Evolutionary conservation across 495 filamentous ascomycete species (phyloP).

Genomic region (Pseudomonodictys pantanalensis): DNA sequence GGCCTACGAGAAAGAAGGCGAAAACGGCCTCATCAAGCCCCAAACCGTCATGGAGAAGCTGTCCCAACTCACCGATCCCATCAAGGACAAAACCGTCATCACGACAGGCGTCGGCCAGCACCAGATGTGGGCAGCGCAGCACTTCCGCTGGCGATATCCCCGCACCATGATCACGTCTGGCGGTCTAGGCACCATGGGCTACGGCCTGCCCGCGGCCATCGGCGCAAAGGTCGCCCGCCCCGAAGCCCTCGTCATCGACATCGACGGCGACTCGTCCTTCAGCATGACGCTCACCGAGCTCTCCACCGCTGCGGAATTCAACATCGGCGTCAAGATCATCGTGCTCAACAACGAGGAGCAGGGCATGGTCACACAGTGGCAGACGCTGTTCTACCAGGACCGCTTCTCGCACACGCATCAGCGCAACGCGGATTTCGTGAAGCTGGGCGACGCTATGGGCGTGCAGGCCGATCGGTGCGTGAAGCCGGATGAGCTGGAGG

Average conservation of each 20-base stretch:
- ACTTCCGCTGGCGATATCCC: slow-evolving; percentile 85
- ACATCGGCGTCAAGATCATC: slow-evolving; percentile 88
- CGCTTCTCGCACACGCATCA: slow-evolving; percentile 91
- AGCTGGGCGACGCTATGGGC: slow-evolving; percentile 65
- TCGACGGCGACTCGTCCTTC: slow-evolving; percentile 96
- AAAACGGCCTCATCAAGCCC: slow-evolving; percentile 76
- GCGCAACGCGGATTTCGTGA: slow-evolving; percentile 88
- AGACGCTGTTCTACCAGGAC: slow-evolving; percentile 88
- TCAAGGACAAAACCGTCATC: slow-evolving; percentile 79
- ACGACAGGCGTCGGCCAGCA: slow-evolving; percentile 92
- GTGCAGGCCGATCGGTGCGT: slow-evolving; percentile 57
- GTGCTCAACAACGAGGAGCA: slow-evolving; percentile 96
- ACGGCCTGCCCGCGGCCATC: slow-evolving; percentile 85
- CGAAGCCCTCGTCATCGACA: slow-evolving; percentile 83
- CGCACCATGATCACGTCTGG: slow-evolving; percentile 89
- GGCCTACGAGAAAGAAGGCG: slow-evolving; percentile 68
- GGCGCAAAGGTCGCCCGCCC: slow-evolving; percentile 89
- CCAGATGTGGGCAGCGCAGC: slow-evolving; percentile 96
- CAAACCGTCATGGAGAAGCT: slow-evolving; percentile 82
- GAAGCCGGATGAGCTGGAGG: slow-evolving; percentile 74
- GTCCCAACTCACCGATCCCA: slow-evolving; percentile 65
- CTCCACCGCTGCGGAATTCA: slow-evolving; percentile 84
- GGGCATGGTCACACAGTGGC: slow-evolving; percentile 97
- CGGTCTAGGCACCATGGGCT: slow-evolving; percentile 94
- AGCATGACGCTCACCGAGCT: slow-evolving; percentile 93